Base-by-base conservation (phyloP, 805 yeast genomes). In the Suhomyces xylopsoci region DNA sequence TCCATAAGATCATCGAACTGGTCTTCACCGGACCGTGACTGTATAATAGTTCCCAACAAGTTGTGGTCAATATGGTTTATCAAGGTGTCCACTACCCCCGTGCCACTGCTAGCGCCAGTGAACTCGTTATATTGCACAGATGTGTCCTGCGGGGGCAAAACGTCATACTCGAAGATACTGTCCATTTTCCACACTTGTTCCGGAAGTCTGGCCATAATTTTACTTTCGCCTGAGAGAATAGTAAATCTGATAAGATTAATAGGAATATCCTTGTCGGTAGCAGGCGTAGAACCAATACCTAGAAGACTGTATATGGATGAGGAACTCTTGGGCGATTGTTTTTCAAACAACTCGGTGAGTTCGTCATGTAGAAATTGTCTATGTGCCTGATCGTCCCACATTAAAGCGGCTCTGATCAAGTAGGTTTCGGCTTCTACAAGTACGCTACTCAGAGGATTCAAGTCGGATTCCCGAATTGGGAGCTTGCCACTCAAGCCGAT, bases 151-250 rank as follows among this genome's bases (percentile, higher is more conserved):
- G 96, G 94, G 1, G 96, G 92, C 20, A 88, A 64, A 2, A 86
- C 79, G 65, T 88, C 96, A 62, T 80, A 88, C 58, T 88, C 96
- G 61, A 73, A 82, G 14, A 84, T 76, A 51, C 85, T 86, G 51
- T 84, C 76, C 24, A 79, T 64, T 1, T 79, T 77, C 88, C 90
- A 88, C 22, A 86, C 75, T 2, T 67, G 59, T 24, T 75, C 61
- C 0, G 96, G 96, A 22, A 87, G 74, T 57, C 81, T 80, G 1
- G 89, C 88, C 87, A 88, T 83, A 1, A 85, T 78, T 42, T 82
- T 78, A 22, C 82, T 82, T 64, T 87, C 94, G 15, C 87, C 88
- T 0, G 91, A 84, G 42, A 88, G 67, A 30, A 88, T 77, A 2
- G 84, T 85, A 66, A 87, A 86, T 52, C 96, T 75, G 10, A 87